A percentile compares a stretch with the other conserved stretches of the same genome.
Conservation (phyloP, 192 early-diverging fungal genomes). For the Lobosporangium transversale region DNA sequence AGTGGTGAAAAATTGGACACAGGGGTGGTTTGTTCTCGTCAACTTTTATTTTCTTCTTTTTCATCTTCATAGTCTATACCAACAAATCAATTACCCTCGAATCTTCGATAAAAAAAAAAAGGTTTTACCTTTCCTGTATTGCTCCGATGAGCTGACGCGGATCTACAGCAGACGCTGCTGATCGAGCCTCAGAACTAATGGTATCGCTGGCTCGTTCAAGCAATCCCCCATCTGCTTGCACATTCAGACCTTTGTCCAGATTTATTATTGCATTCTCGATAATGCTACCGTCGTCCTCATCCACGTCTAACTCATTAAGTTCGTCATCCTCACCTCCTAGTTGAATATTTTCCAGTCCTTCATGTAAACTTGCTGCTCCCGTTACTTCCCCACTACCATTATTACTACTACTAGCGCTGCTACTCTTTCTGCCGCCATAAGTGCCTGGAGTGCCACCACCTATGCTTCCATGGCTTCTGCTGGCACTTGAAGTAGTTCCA, state of each 20-base stretch:
- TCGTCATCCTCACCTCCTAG: slow-evolving; percentile 31
- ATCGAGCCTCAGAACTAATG: slow-evolving; percentile 7
- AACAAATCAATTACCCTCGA: too few species aligned
- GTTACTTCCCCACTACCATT: not conserved
- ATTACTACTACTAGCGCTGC: too few species aligned
- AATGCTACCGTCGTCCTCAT: slow-evolving; percentile 13
- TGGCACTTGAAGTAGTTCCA: too few species aligned
- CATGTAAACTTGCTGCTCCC: not conserved
- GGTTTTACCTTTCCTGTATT: not conserved
- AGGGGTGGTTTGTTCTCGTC: too few species aligned
- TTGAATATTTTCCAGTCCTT: slow-evolving; percentile 14
- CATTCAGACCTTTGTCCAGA: not conserved
- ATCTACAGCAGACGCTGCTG: slow-evolving; percentile 25
- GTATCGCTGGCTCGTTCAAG: not conserved
- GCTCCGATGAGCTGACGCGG: slow-evolving; percentile 22
- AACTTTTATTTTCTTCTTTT: too few species aligned
- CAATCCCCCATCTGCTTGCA: not conserved
- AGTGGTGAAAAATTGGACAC: too few species aligned
- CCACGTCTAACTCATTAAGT: slow-evolving; percentile 27
- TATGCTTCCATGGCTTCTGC: too few species aligned
- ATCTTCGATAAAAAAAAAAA: too few species aligned
- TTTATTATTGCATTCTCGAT: slow-evolving; percentile 5
- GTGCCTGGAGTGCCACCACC: too few species aligned
- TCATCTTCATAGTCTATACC: too few species aligned
- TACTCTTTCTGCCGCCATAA: too few species aligned